phyloP scores from a whole-genome alignment of 805 yeast genomes.

The Candida germanica region DNA sequence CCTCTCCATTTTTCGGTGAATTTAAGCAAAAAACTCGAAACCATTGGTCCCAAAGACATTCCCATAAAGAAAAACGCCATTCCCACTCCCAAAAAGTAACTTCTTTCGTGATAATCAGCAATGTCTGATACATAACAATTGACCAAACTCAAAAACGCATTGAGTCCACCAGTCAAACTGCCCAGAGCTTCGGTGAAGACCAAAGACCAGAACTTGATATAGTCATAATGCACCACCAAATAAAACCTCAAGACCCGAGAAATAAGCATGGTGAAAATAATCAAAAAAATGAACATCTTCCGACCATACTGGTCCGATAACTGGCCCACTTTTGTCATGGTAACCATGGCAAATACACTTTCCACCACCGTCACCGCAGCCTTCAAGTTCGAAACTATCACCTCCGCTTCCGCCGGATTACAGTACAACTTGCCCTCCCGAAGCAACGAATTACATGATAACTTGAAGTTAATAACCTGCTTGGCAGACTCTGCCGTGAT shows the following conservation, averaged over 20 bases:
- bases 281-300: slow-evolving; percentile 22
- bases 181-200: slow-evolving; percentile 44
- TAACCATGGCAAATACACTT: slow-evolving; percentile 47
- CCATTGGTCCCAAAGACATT: slow-evolving; percentile 60
- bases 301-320: slow-evolving; percentile 38
- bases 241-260: slow-evolving; percentile 22
- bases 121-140: slow-evolving; percentile 76
- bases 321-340: slow-evolving; percentile 52
- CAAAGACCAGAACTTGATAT: slow-evolving; percentile 34
- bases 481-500: slow-evolving; percentile 38
- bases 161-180: slow-evolving; percentile 60
- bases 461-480: slow-evolving; percentile 32
- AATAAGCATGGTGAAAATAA: slow-evolving; percentile 17
- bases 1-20: slow-evolving; percentile 6
- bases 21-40: slow-evolving; percentile 40
- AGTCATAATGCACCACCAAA: slow-evolving; percentile 22
- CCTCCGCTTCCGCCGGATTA: slow-evolving; percentile 32
- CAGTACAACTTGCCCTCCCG: slow-evolving; percentile 18
- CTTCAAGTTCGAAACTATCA: slow-evolving; percentile 47
- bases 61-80: slow-evolving; percentile 61
- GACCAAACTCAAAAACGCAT: slow-evolving; percentile 53
- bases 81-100: slow-evolving; percentile 54
- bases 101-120: slow-evolving; percentile 57
- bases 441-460: slow-evolving; percentile 24
- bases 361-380: slow-evolving; percentile 39